A percentile compares a stretch with the other conserved stretches of the same genome.
Evolutionary conservation across 1,284 basidiomycete genomes (phyloP).

Genomic region (Trichosporon coremiiforme): DNA sequence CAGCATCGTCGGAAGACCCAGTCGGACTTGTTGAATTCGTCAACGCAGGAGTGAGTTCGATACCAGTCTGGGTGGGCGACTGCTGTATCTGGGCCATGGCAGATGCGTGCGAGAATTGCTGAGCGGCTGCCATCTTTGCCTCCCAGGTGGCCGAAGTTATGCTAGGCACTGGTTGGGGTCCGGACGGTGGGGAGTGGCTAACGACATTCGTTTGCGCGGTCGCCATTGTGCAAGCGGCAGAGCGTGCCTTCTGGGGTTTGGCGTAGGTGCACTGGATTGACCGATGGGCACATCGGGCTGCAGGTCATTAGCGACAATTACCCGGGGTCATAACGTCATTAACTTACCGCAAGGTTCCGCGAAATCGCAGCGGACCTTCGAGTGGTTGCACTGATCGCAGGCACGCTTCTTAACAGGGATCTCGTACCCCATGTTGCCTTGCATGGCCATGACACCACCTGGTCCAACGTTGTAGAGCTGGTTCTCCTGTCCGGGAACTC

Average conservation of each 20-base stretch:
- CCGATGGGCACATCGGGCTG: conserved; percentile 75
- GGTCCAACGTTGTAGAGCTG: conserved; percentile 5
- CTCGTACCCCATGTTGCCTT: conserved; percentile 11
- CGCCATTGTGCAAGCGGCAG: conserved; percentile 35
- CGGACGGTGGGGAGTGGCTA: conserved; percentile 18
- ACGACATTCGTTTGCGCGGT: background rate
- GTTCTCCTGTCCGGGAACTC: background rate
- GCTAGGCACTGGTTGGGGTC: background rate
- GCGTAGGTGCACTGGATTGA: conserved; percentile 78
- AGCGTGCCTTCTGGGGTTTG: conserved; percentile 62
- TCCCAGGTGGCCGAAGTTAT: background rate
- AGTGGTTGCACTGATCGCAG: conserved; percentile 82
- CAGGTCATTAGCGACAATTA: conserved; percentile 23
- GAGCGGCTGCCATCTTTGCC: conserved; percentile 6
- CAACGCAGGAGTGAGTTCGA: conserved; percentile 44
- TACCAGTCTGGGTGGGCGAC: conserved; percentile 19
- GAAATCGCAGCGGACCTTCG: conserved; percentile 76
- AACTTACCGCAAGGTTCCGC: conserved; percentile 70
- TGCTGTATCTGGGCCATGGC: conserved; percentile 17
- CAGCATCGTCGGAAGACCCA: conserved; percentile 22
- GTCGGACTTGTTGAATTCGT: conserved; percentile 45
- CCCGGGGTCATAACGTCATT: conserved; percentile 16
- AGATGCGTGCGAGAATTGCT: conserved; percentile 1
- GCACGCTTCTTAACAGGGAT: conserved; percentile 50
- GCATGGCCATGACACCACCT: background rate